phyloP scores from a whole-genome alignment of 352 stramenopile species.

The Blastocystis hominis region DNA sequence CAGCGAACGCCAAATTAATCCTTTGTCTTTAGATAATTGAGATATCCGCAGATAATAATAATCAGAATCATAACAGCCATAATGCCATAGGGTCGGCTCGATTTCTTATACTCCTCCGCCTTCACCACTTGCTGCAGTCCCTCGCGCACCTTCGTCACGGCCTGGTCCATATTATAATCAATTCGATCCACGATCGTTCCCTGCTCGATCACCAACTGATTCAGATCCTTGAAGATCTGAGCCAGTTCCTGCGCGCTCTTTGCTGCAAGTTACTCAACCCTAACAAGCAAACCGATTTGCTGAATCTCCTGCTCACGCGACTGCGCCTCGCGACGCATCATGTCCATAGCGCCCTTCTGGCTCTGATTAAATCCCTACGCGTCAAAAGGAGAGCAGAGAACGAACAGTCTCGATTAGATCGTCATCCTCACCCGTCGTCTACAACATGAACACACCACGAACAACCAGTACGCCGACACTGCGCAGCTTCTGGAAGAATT shows the following conservation, averaged over 20 bases:
- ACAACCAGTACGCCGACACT: not conserved
- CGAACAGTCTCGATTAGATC: constrained; percentile 36
- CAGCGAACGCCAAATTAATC: not conserved
- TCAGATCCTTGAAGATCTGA: constrained; percentile 98
- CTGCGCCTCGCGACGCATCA: constrained; percentile 61
- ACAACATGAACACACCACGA: not conserved
- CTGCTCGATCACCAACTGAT: constrained; percentile 98
- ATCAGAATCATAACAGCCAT: constrained; percentile 82
- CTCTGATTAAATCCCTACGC: constrained; percentile 42
- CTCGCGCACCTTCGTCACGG: constrained; percentile 95
- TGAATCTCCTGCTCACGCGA: constrained; percentile 86
- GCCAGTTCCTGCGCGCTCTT: constrained; percentile 96
- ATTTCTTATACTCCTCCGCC: constrained; percentile 96
- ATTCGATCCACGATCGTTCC: constrained; percentile 98
- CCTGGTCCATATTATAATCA: constrained; percentile 99
- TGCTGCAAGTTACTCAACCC: constrained; percentile 62
- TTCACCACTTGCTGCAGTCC: constrained; percentile 94
- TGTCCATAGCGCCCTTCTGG: constrained; percentile 56
- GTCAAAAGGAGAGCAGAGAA: not conserved
- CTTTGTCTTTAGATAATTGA: constrained; percentile 65
- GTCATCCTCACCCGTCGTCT: constrained; percentile 20
- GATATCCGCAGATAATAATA: constrained; percentile 79
- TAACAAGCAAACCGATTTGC: constrained; percentile 71
- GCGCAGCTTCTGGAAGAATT: constrained; percentile 74
- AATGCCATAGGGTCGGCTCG: constrained; percentile 80